Percentiles rank a stretch among this genome's conserved stretches.
phyloP scores from a whole-genome alignment of 345 rosid genomes.

The Corymbia maculata region DNA sequence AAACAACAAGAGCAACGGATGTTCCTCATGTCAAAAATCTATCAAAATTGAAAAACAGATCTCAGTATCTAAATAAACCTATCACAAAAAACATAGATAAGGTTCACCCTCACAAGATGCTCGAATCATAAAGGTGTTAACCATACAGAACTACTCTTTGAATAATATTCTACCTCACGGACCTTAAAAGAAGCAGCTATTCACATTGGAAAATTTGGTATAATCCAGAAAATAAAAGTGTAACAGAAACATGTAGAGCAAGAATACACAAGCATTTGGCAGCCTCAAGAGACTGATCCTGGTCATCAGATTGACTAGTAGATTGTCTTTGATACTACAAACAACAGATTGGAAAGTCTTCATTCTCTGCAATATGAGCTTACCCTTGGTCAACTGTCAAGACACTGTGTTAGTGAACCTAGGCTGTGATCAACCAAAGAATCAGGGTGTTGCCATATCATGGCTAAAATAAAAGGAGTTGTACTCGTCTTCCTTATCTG shows the following conservation, averaged over 20 bases:
- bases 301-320: background rate
- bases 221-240: background rate
- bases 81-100: background rate
- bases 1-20: background rate
- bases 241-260: background rate
- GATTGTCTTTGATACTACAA: background rate
- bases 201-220: background rate
- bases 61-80: background rate
- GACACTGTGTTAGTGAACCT: background rate
- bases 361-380: background rate
- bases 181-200: background rate
- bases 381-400: background rate
- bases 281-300: background rate
- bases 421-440: background rate
- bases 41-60: background rate
- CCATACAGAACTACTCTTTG: background rate
- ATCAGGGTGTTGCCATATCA: background rate
- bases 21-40: background rate
- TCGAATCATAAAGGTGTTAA: background rate
- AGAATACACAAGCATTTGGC: background rate
- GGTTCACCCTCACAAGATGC: background rate
- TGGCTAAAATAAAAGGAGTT: background rate
- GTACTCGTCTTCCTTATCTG: background rate
- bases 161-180: background rate
- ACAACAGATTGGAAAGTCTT: background rate